These are phyloP conservation scores for Pseudoturritis turrita DNA, from an alignment of 345 rosid genomes.

Conservation along the genomic window DNA sequence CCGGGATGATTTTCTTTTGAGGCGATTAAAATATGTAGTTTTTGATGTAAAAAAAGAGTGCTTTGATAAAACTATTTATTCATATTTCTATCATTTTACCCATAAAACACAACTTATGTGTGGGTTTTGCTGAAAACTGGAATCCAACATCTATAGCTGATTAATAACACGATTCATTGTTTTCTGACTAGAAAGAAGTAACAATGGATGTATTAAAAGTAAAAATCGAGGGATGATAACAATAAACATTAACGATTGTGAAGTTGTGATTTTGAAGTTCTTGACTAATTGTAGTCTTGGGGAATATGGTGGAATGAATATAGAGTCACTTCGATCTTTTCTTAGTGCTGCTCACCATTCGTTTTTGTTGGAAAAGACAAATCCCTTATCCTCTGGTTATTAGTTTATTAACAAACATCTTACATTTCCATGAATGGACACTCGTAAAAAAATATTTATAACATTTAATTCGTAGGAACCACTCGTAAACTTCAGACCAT, in stretches of 20 bases:
- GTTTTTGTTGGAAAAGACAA: constrained; percentile 18
- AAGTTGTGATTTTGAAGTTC: constrained; percentile 4
- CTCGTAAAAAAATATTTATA: background rate
- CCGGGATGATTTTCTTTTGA: no score
- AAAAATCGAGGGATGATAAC: background rate
- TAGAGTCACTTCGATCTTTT: constrained; percentile 18
- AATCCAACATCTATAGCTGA: background rate
- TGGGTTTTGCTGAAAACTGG: background rate
- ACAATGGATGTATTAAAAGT: background rate
- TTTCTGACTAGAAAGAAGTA: background rate
- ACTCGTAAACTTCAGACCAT: background rate
- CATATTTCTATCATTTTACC: background rate
- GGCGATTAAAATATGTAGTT: no score
- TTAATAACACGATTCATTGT: background rate
- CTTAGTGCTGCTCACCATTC: constrained; percentile 22
- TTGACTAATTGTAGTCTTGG: background rate
- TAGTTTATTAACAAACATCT: background rate
- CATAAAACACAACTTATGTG: background rate
- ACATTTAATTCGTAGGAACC: background rate
- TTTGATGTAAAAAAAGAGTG: no score
- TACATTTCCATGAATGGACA: background rate
- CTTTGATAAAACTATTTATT: background rate
- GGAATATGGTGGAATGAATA: constrained; percentile 15
- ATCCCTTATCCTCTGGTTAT: constrained; percentile 4
- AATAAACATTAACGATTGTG: background rate